A percentile compares a stretch with the other conserved stretches of the same genome.
These are phyloP conservation scores for Cladosporium sp. DNA, from an alignment of 2,329 filamentous ascomycete genomes.

Conservation along the genomic window DNA sequence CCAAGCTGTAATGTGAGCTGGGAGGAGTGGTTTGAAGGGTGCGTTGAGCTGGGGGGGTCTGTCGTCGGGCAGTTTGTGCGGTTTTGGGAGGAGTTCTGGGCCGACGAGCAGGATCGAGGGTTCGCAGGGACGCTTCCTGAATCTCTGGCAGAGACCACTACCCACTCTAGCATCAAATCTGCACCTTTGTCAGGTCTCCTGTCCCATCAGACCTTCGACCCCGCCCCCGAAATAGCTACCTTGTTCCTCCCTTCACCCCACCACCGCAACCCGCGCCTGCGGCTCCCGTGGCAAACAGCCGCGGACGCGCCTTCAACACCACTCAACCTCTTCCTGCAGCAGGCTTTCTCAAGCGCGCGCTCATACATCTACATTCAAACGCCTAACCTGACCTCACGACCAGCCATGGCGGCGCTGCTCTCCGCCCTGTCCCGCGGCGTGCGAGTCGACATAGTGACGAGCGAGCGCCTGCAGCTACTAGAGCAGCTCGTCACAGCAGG, in stretches of 20 bases:
- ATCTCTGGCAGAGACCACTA: not conserved
- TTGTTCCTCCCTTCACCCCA: slow-evolving; percentile 69
- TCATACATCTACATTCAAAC: slow-evolving; percentile 66
- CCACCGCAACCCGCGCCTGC: slow-evolving; percentile 63
- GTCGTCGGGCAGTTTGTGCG: slow-evolving; percentile 58
- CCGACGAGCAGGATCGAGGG: slow-evolving; percentile 23
- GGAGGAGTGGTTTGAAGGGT: slow-evolving; percentile 84
- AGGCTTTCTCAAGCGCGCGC: slow-evolving; percentile 56
- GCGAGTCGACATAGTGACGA: slow-evolving; percentile 48
- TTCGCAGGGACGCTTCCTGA: no score
- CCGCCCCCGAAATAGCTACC: slow-evolving; percentile 1
- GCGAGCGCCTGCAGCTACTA: slow-evolving; percentile 44
- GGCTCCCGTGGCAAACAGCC: slow-evolving; percentile 47
- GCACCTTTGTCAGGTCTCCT: not conserved
- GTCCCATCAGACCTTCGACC: not conserved
- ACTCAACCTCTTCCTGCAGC: slow-evolving; percentile 62
- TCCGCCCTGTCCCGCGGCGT: slow-evolving; percentile 62
- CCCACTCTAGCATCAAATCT: not conserved
- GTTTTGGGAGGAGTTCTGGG: slow-evolving; percentile 71
- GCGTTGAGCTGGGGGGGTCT: slow-evolving; percentile 61
- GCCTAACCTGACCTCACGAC: slow-evolving; percentile 68
- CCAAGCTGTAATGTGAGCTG: slow-evolving; percentile 83
- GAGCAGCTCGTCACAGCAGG: slow-evolving; percentile 79
- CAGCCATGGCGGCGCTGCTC: slow-evolving; percentile 60
- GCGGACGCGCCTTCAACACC: slow-evolving; percentile 56